phyloP scores from a whole-genome alignment of 75 land plant genomes.

The Azolla pinnata region DNA sequence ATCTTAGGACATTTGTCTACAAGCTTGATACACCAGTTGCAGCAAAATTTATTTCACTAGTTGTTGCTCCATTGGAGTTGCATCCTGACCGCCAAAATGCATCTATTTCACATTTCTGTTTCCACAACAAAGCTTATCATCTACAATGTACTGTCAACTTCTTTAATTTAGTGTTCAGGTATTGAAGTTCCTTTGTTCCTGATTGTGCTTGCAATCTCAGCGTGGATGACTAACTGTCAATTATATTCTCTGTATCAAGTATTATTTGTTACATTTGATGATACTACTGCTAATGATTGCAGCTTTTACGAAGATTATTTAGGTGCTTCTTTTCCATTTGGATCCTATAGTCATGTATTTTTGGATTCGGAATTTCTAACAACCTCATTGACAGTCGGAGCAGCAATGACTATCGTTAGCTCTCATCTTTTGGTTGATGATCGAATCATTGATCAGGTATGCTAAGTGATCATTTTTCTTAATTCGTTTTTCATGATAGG shows the following conservation, averaged over 20 bases:
- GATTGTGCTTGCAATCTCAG: no score
- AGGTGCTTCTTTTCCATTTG: slow-evolving; percentile 78
- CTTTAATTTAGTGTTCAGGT: slow-evolving; percentile 88
- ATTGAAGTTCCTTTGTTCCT: not conserved
- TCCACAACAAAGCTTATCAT: slow-evolving; percentile 33
- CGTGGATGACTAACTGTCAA: no score
- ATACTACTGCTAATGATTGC: slow-evolving; percentile 5
- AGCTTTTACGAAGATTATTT: slow-evolving; percentile 87
- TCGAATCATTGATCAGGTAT: slow-evolving; percentile 87
- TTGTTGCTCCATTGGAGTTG: slow-evolving; percentile 74
- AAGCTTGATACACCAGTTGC: slow-evolving; percentile 54
- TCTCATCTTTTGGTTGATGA: slow-evolving; percentile 86
- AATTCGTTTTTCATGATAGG: slow-evolving; percentile 5
- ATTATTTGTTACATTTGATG: not conserved
- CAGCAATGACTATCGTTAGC: slow-evolving; percentile 67
- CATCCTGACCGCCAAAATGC: slow-evolving; percentile 59
- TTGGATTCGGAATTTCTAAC: slow-evolving; percentile 54
- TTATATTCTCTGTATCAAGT: not conserved
- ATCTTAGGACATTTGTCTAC: slow-evolving; percentile 80
- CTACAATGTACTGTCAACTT: slow-evolving; percentile 66
- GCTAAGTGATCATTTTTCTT: not conserved
- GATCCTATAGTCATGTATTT: slow-evolving; percentile 89
- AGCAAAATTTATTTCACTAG: slow-evolving; percentile 67
- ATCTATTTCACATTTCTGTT: slow-evolving; percentile 60
- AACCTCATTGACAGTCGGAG: slow-evolving; percentile 58